These are phyloP conservation scores for Aspergillus floridensis DNA, from an alignment of 2,329 filamentous ascomycete genomes.

Conservation along the genomic window DNA sequence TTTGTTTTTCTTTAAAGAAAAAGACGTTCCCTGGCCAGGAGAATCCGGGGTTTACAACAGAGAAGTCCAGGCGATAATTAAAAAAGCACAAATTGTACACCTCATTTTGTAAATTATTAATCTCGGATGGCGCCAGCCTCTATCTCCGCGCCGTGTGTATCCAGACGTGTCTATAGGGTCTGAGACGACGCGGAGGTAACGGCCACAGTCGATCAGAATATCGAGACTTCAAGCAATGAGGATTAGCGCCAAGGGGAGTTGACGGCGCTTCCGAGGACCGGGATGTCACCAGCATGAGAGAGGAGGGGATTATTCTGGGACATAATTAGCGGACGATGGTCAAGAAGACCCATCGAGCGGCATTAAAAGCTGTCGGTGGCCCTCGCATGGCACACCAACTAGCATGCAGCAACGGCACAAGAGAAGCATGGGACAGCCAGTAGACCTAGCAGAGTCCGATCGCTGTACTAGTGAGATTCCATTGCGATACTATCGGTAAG, in stretches of 20 bases:
- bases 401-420: conserved; percentile 24
- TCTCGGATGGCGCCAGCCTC: conserved; percentile 10
- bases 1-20: not conserved
- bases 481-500: not conserved
- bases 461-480: not conserved
- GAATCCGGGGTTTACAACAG: not conserved
- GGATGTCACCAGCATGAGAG: conserved; percentile 14
- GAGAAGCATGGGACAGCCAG: conserved; percentile 9
- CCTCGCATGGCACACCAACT: conserved; percentile 30
- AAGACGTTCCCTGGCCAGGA: not conserved
- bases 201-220: conserved; percentile 30
- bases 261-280: conserved; percentile 27
- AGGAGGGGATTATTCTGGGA: conserved; percentile 17
- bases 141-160: conserved; percentile 7
- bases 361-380: conserved; percentile 21
- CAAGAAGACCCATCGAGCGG: conserved; percentile 24
- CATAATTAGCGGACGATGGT: conserved; percentile 32
- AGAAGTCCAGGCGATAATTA: not conserved
- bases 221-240: conserved; percentile 31
- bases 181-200: conserved; percentile 25
- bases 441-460: conserved; percentile 7
- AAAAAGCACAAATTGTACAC: not conserved
- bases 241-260: conserved; percentile 26
- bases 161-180: conserved; percentile 6
- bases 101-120: conserved; percentile 1